Evolutionary conservation across 345 rosid genomes (phyloP), one percentile per base, ranked within the genome.

Genomic region (Cardamine resedifolia): DNA sequence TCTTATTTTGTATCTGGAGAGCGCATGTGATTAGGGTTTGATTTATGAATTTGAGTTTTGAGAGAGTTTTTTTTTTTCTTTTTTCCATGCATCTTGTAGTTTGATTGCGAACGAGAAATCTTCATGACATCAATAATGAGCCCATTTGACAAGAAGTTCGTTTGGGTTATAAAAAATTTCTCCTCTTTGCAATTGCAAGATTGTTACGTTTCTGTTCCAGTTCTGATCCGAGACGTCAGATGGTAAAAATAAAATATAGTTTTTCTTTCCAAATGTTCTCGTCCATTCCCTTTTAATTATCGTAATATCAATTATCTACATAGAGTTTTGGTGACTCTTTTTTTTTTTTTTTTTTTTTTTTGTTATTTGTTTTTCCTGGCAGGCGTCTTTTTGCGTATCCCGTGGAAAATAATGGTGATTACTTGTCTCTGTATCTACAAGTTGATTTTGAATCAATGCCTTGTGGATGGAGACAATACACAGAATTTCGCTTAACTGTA

Each of bases 391-490:
- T 87, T 52, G 81, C 81, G 19, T 90, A 88, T 31, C 92, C 95
- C 0, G 85, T 81, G 52, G 95, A 94, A 66, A 88, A 90, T 81
- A 83, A 82, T 72, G 65, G 47, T 73, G 94, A 87, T 64, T 82
- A 85, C 80, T 72, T 90, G 83, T 90, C 89, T 11, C 71, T 90
- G 83, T 88, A 87, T 71, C 70, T 90, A 55, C 89, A 88, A 79
- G 97, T 85, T 74, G 90, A 88, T 78, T 83, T 88, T 19, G 23
- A 79, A 4, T 59, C 85, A 9, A 58, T 91, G 81, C 85, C 92
- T 2, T 80, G 85, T 63, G 96, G 92, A 50, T 91, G 97, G 97
- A 87, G 86, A 78, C 78, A 89, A 85, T 84, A 80, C 44, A 86
- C 88, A 2, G 88, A 82, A 49, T 91, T 85, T 59, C 81, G 82